Evolutionary conservation across 306 rosid genomes (phyloP), one percentile per base, ranked within the genome.

Genomic region (Glycine tomentella): DNA sequence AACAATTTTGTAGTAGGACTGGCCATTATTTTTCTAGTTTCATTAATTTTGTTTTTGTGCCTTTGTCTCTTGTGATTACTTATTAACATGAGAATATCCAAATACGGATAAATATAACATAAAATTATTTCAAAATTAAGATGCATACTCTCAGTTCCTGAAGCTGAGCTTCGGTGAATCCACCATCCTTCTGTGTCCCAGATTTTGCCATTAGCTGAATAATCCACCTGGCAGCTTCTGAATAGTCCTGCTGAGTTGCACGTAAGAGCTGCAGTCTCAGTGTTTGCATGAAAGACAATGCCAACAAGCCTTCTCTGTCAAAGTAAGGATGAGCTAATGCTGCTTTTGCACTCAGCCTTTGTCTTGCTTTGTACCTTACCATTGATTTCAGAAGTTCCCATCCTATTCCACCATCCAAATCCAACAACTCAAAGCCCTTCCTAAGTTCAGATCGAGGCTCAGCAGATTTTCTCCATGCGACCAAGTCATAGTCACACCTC

Each of bases 91-190:
- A 17, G 40, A 67, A 16, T n/a, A 42, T 42, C 0, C 52, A 67
- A 65, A 67, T 42, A 8, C 53, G 15, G 34, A 67, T 16, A 67
- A 16, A 15, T 67, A 44, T 45, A 42, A 14, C 16, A 59, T 46
- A 71, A 71, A 42, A 15, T 55, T 25, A 51, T 12, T 10, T 42
- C 17, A 0, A 51, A 75, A 71, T 65, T 56, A 11, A 79, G 79
- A 50, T 7, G 42, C 77, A 64, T 75, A 93, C 99, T 75, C 78
- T 86, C 71, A 93, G 90, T 76, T 95, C 96, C 81, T 82, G 96
- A 56, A 93, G 94, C 85, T 91, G 97, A 81, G 99, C 99, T 89
- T 95, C 99, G 40, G 98, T 91, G 90, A 95, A 93, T 82, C 96
- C 99, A 64, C 99, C 99, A 11, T 87, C 98, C 81, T 89, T 80